Base-by-base conservation (phyloP, 164 flowering plant genomes). In the Protea cynaroides region DNA sequence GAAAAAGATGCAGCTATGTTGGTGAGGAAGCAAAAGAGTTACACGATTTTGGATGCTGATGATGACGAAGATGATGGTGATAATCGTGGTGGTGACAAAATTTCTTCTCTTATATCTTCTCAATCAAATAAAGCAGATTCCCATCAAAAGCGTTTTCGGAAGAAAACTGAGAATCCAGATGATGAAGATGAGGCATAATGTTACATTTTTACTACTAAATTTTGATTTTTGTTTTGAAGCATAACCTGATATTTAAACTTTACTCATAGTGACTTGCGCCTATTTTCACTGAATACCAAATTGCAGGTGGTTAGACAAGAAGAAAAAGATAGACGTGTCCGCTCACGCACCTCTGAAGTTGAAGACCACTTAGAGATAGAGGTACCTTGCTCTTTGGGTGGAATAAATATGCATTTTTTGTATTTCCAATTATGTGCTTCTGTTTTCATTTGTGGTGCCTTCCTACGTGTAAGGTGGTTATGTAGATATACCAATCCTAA, bases 1-100 rank as follows among this genome's bases (percentile, higher is more conserved):
- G 99, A 91, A 79, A 78, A 76, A 72, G 99, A 85, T 66, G 99
- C 99, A 18, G 92, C 96, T 0, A 63, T 85, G 81, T 56, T 88
- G 65, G 97, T 65, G 3, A 83, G 69, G 74, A 93, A 84, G 82
- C 98, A 89, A 73, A 82, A 70, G 67, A 81, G 75, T 7, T 91
- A 88, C 61, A 44, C 81, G 4, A 50, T 94, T 36, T 70, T 91
- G 69, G 96, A 94, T 71, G 96, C 84, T 63, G 96, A 90, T 71
- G 93, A 85, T 24, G 93, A 86, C 11, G 87, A 89, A 18, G 87
- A 81, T 1, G 81, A 76, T 38, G 66, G 12, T 36, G 68, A 75
- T 38, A 64, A 15, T 36, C 64, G 19, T 55, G 71, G 62, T 4
- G 69, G 14, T 51, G 63, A 59, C 49, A 51, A 53, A 58, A 50